Percentiles rank a stretch among this genome's conserved stretches.
These are phyloP conservation scores for Oropetium thomaeum DNA, from an alignment of 176 grass and related monocot species.

Conservation along the genomic window DNA sequence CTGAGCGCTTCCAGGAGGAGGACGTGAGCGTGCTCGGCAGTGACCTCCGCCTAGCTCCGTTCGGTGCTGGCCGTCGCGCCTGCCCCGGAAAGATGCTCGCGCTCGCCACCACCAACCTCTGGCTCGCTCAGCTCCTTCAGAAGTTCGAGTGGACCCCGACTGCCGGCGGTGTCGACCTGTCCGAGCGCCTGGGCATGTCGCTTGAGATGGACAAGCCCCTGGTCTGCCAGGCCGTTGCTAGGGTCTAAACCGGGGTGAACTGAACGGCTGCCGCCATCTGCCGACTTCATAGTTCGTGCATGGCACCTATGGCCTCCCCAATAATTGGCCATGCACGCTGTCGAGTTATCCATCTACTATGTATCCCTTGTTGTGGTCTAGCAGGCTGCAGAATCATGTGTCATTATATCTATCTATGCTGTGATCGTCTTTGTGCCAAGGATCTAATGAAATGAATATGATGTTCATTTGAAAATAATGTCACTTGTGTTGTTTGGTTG, in stretches of 20 bases:
- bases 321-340: background rate
- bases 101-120: conserved; percentile 63
- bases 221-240: conserved; percentile 51
- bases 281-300: background rate
- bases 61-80: conserved; percentile 65
- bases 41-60: conserved; percentile 71
- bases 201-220: conserved; percentile 75
- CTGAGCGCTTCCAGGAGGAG: conserved; percentile 59
- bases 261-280: background rate
- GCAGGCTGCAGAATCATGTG: no score
- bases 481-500: background rate
- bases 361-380: no score
- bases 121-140: conserved; percentile 68
- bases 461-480: background rate
- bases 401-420: background rate
- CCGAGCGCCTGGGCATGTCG: conserved; percentile 71
- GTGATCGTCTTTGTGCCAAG: background rate
- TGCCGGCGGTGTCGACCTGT: conserved; percentile 47
- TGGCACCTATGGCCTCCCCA: background rate
- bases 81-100: conserved; percentile 77
- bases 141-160: conserved; percentile 43
- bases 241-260: background rate
- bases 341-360: background rate
- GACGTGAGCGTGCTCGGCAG: conserved; percentile 63
- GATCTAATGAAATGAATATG: background rate